Base-by-base conservation (phyloP, 202 grass and related monocot genomes). In the Hordeum pubiflorum region DNA sequence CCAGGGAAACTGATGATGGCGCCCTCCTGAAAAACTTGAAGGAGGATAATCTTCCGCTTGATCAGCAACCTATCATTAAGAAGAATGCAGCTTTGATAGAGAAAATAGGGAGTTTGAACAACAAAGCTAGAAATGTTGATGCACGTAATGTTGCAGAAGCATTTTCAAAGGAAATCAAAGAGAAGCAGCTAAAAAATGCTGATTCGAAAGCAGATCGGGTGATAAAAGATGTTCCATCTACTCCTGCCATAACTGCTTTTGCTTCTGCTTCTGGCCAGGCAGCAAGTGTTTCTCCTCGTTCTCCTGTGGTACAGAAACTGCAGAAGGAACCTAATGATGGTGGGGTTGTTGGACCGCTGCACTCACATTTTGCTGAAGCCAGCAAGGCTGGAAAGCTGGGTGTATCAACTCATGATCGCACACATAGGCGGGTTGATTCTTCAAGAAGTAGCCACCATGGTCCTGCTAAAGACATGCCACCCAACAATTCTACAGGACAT, bases 51-150 rank as follows among this genome's bases (percentile, higher is more conserved):
- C 31, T 77, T 76, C 24, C 59, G 23, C 81, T 37, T 63, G 84
- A 85, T 73, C 84, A 89, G 68, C 82, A 93, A 36, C 78, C 86
- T 77, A 59, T 84, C 76, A 88, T 88, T 40, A 89, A 85, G 66
- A 99, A 95, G 89, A 91, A 91, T 80, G 27, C 64, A 46, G 69
- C 92, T 77, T 82, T 97, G 33, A 95, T 99, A 74, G 90, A 95
- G 84, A 99, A 99, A 84, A 99, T 99, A 72, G 96, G 78, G 72
- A 88, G 85, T 67, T 84, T 99, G 84, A 99, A 99, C 83, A 91
- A 88, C 79, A 99, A 99, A 90, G 75, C 75, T 69, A 85, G 92
- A 79, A 89, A 76, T 85, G 56, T 83, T 84, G 82, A 99, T 68
- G 59, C 69, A 63, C 60, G 70, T 18, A 88, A 77, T 85, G 85